Evolutionary conservation across 1,284 basidiomycete species (phyloP).

Genomic region (Tylopilus sp.): DNA sequence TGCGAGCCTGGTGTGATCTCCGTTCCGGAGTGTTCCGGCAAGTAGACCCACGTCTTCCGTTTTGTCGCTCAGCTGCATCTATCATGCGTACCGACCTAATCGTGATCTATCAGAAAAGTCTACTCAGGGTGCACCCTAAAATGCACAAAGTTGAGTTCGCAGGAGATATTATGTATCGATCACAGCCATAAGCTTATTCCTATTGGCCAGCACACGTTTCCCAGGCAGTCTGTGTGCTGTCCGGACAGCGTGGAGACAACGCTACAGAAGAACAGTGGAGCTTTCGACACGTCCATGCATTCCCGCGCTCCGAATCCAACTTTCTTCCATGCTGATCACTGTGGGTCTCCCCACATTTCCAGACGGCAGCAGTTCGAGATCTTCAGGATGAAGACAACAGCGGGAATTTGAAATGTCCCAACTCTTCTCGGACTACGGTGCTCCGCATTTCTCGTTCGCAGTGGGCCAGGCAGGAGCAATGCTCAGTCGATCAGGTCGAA

Average conservation of each 20-base stretch:
- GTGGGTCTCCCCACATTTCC: slow-evolving; percentile 8
- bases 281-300: slow-evolving; percentile 5
- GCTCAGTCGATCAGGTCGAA: background rate
- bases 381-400: slow-evolving; percentile 3
- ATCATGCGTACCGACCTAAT: slow-evolving; percentile 7
- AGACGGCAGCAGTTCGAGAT: slow-evolving; percentile 6
- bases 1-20: slow-evolving; percentile 14
- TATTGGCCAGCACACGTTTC: slow-evolving; percentile 20
- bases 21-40: slow-evolving; percentile 28
- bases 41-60: slow-evolving; percentile 5
- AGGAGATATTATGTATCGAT: slow-evolving; percentile 36
- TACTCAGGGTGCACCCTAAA: slow-evolving; percentile 34
- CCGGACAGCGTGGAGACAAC: slow-evolving; percentile 26
- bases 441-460: slow-evolving; percentile 1
- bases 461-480: background rate
- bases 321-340: slow-evolving; percentile 9
- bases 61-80: slow-evolving; percentile 15
- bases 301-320: slow-evolving; percentile 3
- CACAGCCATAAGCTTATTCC: slow-evolving; percentile 13
- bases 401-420: slow-evolving; percentile 28
- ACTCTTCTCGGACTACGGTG: slow-evolving; percentile 16
- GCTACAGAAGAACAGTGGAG: slow-evolving; percentile 24
- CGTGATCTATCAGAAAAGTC: slow-evolving; percentile 15
- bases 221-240: slow-evolving; percentile 11
- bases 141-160: slow-evolving; percentile 21